phyloP scores from a whole-genome alignment of 2,329 filamentous ascomycete genomes.

The Alternaria triticimaculans region DNA sequence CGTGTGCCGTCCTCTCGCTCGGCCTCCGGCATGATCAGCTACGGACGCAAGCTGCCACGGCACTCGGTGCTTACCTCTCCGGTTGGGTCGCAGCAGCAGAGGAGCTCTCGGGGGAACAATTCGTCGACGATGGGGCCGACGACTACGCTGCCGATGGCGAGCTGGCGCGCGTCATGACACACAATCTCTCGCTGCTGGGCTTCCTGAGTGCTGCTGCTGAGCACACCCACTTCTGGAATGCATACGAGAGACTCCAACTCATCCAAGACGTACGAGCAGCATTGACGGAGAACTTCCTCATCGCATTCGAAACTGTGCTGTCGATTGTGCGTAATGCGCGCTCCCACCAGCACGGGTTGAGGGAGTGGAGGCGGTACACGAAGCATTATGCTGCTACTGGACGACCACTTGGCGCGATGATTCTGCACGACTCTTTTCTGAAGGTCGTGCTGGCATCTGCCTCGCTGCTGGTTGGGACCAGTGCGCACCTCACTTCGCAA shows the following conservation, averaged over 20 bases:
- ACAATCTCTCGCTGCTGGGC: slow-evolving; percentile 85
- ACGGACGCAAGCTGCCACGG: slow-evolving; percentile 69
- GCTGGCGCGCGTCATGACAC: slow-evolving; percentile 70
- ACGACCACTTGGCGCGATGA: slow-evolving; percentile 86
- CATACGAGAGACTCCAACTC: slow-evolving; percentile 74
- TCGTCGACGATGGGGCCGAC: slow-evolving; percentile 63
- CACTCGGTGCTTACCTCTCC: slow-evolving; percentile 74
- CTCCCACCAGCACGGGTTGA: slow-evolving; percentile 68
- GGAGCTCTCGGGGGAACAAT: slow-evolving; percentile 60
- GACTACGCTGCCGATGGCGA: slow-evolving; percentile 58
- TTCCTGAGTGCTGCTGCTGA: slow-evolving; percentile 84
- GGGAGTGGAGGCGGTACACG: slow-evolving; percentile 87
- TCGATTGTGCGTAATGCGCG: slow-evolving; percentile 86
- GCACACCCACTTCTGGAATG: slow-evolving; percentile 80
- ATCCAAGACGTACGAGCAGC: slow-evolving; percentile 75
- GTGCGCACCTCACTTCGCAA: slow-evolving; percentile 62
- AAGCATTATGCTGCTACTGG: slow-evolving; percentile 82
- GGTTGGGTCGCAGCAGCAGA: slow-evolving; percentile 71
- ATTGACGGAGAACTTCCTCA: slow-evolving; percentile 82
- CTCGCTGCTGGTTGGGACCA: slow-evolving; percentile 71
- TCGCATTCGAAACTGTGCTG: slow-evolving; percentile 86
- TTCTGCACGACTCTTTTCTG: slow-evolving; percentile 88
- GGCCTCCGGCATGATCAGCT: slow-evolving; percentile 75
- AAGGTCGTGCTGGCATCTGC: slow-evolving; percentile 80
- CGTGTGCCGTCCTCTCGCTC: slow-evolving; percentile 80